Evolutionary conservation across 2,329 filamentous ascomycete species (phyloP).

Genomic region (Boeremia lycopersici): DNA sequence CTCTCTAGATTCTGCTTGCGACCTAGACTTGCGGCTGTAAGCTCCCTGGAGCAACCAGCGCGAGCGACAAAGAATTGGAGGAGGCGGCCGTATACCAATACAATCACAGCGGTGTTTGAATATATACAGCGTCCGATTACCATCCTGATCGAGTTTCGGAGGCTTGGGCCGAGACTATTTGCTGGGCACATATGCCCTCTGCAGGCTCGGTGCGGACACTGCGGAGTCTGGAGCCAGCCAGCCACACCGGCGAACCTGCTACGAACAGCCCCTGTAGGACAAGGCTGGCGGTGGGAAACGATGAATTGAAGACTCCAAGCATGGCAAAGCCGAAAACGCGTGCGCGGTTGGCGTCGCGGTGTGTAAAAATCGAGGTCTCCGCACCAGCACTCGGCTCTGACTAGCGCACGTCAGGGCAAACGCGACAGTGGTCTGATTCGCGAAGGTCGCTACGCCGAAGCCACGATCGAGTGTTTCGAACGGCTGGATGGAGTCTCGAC

Average conservation of each 20-base stretch:
- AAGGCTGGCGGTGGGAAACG: constrained; percentile 2
- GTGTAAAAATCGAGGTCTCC: constrained; percentile 1
- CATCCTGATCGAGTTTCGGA: not conserved
- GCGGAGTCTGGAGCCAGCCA: constrained; percentile 8
- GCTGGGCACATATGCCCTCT: not conserved
- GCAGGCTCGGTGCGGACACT: not conserved
- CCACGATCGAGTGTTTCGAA: not conserved
- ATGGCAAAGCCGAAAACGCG: constrained; percentile 7
- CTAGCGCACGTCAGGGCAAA: constrained; percentile 3
- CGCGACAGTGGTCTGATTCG: constrained; percentile 6
- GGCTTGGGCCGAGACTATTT: constrained; percentile 8
- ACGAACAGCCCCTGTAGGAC: not conserved
- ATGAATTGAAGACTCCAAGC: not conserved
- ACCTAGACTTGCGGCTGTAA: constrained; percentile 1
- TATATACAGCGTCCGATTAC: not conserved
- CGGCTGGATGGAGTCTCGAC: constrained; percentile 10
- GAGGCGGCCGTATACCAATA: not conserved
- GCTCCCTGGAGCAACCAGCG: not conserved
- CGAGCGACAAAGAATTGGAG: not conserved
- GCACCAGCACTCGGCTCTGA: not conserved
- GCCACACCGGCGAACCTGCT: constrained; percentile 8
- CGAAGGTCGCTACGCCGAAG: not conserved
- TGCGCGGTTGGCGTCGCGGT: not conserved
- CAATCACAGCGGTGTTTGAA: not conserved
- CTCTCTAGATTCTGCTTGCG: not conserved